phyloP scores from a whole-genome alignment of 306 rosid genomes.

The Prinsepia uniflora region DNA sequence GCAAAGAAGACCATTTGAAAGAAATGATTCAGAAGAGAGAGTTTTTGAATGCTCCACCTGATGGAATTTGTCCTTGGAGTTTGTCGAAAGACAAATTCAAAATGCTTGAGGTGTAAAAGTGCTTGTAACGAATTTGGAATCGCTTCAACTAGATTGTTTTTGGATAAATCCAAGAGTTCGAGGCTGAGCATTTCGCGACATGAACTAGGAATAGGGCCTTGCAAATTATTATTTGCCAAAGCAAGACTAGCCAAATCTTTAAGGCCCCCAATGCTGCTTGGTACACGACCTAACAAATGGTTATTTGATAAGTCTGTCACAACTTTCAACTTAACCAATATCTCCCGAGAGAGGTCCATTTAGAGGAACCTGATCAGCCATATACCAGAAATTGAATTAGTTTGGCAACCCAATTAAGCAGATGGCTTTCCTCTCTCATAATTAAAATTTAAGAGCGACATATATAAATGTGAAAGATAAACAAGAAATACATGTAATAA shows the following conservation, averaged over 20 bases:
- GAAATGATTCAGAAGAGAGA: conserved; percentile 27
- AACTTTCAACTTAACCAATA: background rate
- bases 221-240: background rate
- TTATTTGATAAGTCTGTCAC: background rate
- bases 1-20: conserved; percentile 23
- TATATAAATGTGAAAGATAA: too few species aligned
- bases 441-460: too few species aligned
- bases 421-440: too few species aligned
- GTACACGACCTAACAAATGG: background rate
- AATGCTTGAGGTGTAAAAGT: background rate
- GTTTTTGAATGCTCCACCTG: conserved; percentile 17
- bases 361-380: background rate
- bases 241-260: background rate
- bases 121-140: background rate
- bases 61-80: conserved; percentile 29
- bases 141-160: background rate
- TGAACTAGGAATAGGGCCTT: conserved; percentile 21
- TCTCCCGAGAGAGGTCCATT: background rate
- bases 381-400: too few species aligned
- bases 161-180: conserved; percentile 4
- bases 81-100: conserved; percentile 2
- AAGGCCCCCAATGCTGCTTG: background rate
- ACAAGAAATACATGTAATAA: too few species aligned
- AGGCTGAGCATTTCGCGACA: background rate
- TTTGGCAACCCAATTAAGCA: too few species aligned